Evolutionary conservation across 768 basidiomycete species (phyloP), one percentile per base, ranked within the genome.

Genomic region (Termitomyces sp.): DNA sequence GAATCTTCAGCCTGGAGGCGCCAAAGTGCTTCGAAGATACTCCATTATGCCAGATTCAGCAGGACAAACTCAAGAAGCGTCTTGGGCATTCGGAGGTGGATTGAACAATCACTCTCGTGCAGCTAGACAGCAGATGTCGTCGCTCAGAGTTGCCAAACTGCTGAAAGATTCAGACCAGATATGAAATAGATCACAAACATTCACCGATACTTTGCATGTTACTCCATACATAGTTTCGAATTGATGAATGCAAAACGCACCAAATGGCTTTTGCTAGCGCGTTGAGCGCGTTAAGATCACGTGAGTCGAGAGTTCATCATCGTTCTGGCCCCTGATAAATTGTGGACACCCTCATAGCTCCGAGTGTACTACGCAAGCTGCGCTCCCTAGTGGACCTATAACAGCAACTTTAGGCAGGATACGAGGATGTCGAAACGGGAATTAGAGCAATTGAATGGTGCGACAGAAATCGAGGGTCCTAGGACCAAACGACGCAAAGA

Each of bases 41-140:
- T 39, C 51, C 6, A 41, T n/a, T 20, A n/a, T 7, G 2, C 18
- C 28, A 34, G 10, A 39, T 22, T n/a, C 62, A 39, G 59, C 62
- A 37, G 60, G 62, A 51, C 37, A 58, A 49, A 7, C 44, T 59
- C 70, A 69, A 56, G 77, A 85, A 48, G 84, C 85, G 0, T 78
- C 78, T 6, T 81, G 81, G 77, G 85, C 87, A 0, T 90, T 88
- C 72, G 75, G 79, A 55, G 87, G 88, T 16, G 88, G 87, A 15
- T 71, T 88, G 64, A 92, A 90, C 65, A 83, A 83, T 55, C 88
- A 90, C 63, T 84, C 85, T 15, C 74, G 79, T n/a, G 78, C 79
- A 4, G 84, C 85, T 15, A 75, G 70, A 60, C 72, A 70, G 62
- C 71, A 76, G 45, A 75, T 86, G 77, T 61, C 64, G n/a, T 73